Percentiles rank a stretch among this genome's conserved stretches.
phyloP scores from a whole-genome alignment of 192 early-diverging fungal species.

The Backusella westeae region DNA sequence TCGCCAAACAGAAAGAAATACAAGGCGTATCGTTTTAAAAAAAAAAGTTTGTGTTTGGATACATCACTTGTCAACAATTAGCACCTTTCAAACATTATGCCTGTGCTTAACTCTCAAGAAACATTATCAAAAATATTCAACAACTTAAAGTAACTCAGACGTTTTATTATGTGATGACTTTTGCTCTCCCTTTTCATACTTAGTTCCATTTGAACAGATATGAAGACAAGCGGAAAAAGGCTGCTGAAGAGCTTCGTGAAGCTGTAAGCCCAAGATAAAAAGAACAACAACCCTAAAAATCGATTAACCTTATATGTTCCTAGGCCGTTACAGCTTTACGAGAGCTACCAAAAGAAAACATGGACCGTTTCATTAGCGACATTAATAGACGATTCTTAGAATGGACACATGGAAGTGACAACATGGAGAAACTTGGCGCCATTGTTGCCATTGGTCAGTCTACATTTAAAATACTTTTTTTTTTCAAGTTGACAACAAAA shows the following conservation, averaged over 20 bases:
- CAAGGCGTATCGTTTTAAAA: too few species aligned
- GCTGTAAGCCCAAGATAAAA: slow-evolving; percentile 43
- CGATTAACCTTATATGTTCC: not conserved
- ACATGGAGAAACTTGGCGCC: slow-evolving; percentile 76
- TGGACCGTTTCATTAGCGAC: slow-evolving; percentile 73
- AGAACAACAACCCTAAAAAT: not conserved
- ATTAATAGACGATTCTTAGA: slow-evolving; percentile 81
- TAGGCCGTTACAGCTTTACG: slow-evolving; percentile 34
- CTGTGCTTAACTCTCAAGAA: slow-evolving; percentile 30
- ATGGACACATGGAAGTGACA: slow-evolving; percentile 71
- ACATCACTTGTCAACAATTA: not conserved
- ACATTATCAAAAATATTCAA: slow-evolving; percentile 34
- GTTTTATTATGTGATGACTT: not conserved
- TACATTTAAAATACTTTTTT: not conserved
- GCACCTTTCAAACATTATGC: not conserved
- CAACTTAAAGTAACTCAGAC: slow-evolving; percentile 34
- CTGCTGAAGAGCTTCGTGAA: slow-evolving; percentile 63
- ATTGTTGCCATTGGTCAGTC: slow-evolving; percentile 74
- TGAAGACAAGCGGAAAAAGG: slow-evolving; percentile 55
- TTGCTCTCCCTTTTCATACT: not conserved
- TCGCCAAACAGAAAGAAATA: too few species aligned
- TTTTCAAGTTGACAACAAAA: not conserved
- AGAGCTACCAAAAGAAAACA: slow-evolving; percentile 68
- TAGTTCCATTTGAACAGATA: slow-evolving; percentile 39
- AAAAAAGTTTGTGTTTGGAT: too few species aligned